These are phyloP conservation scores for Mitragyna speciosa DNA, from an alignment of 257 asterid species.

Conservation along the genomic window DNA sequence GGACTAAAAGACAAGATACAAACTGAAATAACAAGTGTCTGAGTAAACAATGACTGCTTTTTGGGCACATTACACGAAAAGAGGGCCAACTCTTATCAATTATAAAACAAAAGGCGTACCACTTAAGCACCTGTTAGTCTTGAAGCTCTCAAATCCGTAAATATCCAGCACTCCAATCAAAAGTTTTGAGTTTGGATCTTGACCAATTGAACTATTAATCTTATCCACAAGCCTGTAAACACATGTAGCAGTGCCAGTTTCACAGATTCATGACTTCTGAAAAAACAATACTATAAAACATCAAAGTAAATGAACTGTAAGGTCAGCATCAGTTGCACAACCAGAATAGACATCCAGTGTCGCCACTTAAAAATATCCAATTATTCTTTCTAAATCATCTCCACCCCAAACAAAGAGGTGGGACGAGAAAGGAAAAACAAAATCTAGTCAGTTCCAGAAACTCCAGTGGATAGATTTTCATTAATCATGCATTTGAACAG, in stretches of 20 bases:
- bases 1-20: neutral
- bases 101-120: conserved; percentile 36
- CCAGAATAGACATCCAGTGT: neutral
- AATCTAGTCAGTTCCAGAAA: neutral
- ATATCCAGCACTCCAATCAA: conserved; percentile 57
- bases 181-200: conserved; percentile 46
- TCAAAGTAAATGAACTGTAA: conserved; percentile 3
- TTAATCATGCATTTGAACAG: neutral
- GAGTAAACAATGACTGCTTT: neutral
- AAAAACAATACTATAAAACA: neutral
- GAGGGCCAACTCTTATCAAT: conserved; percentile 21
- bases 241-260: neutral
- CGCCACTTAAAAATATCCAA: neutral
- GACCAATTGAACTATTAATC: conserved; percentile 51
- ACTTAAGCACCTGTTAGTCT: conserved; percentile 63
- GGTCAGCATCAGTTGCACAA: neutral
- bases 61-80: neutral
- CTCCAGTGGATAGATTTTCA: conserved; percentile 2
- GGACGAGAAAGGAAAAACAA: neutral
- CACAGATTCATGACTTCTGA: neutral
- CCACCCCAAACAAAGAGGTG: neutral
- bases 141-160: conserved; percentile 59
- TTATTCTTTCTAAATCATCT: neutral
- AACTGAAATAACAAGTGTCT: neutral
- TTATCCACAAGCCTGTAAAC: conserved; percentile 54